Conservation (phyloP, 306 rosid genomes). For the Quercus aquifolioides region DNA sequence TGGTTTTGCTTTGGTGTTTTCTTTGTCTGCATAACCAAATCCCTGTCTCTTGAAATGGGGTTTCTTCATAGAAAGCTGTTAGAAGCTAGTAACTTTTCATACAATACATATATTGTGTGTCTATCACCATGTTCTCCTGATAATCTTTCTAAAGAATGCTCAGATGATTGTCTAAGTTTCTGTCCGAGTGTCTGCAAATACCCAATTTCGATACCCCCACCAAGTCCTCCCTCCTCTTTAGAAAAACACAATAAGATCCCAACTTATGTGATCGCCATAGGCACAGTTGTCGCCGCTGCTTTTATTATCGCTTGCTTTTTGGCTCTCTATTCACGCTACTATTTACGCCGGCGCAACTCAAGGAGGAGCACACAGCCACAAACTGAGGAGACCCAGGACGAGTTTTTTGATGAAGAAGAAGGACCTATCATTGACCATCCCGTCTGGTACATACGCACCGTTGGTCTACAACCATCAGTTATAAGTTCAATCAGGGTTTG, state of each 20-base stretch:
- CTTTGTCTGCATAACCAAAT: not conserved
- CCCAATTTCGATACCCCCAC: not conserved
- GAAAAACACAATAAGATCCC: not conserved
- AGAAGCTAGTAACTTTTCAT: no score
- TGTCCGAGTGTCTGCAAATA: not conserved
- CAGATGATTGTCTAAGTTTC: not conserved
- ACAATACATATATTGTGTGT: no score
- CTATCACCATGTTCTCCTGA: no score
- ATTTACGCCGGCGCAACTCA: not conserved
- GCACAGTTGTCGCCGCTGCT: slow-evolving; percentile 26
- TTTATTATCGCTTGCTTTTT: slow-evolving; percentile 35
- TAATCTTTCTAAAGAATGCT: not conserved
- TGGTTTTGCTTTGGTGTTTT: not conserved
- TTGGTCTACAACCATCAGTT: slow-evolving; percentile 58
- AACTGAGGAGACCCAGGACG: slow-evolving; percentile 14
- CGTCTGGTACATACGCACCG: slow-evolving; percentile 83
- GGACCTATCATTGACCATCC: slow-evolving; percentile 64
- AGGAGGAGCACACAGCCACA: slow-evolving; percentile 13
- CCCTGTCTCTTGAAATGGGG: slow-evolving; percentile 27
- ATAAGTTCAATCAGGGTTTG: slow-evolving; percentile 58
- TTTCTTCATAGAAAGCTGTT: slow-evolving; percentile 23
- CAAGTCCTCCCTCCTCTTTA: not conserved
- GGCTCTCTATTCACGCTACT: slow-evolving; percentile 29
- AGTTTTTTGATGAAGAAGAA: slow-evolving; percentile 53
- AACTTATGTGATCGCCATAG: not conserved